Evolutionary conservation across 331 rosid genomes (phyloP).

Genomic region (Ulmus americana): DNA sequence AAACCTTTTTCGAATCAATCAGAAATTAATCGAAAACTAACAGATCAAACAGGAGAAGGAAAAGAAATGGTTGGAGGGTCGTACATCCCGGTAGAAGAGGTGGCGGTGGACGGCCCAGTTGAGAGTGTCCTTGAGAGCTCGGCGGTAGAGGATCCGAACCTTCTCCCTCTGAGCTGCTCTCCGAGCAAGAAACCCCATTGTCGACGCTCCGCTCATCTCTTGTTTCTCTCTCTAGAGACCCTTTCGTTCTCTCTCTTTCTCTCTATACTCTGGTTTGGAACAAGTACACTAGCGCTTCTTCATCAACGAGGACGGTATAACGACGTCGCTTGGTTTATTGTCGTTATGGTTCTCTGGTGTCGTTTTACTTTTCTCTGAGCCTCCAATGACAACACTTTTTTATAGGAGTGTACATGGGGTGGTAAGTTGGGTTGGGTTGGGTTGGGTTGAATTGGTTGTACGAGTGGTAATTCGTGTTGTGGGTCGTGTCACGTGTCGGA

Average conservation of each 20-base stretch:
- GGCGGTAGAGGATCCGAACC: constrained; percentile 90
- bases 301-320: not conserved
- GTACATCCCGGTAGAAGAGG: constrained; percentile 80
- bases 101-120: constrained; percentile 99
- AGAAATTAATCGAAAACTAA: not conserved
- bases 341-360: too few relatives aligned
- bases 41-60: not conserved
- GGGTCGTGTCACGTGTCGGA: too few relatives aligned
- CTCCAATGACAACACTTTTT: too few relatives aligned
- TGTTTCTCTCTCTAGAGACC: constrained; percentile 11
- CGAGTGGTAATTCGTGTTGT: too few relatives aligned
- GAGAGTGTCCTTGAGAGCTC: constrained; percentile 87
- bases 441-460: too few relatives aligned
- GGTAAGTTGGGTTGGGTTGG: too few relatives aligned
- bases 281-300: not conserved
- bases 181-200: constrained; percentile 61
- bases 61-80: not conserved
- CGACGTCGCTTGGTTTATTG: not conserved
- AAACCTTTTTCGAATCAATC: too few relatives aligned
- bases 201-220: constrained; percentile 51
- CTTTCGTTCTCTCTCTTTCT: constrained; percentile 5
- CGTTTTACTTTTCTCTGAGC: too few relatives aligned
- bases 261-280: not conserved
- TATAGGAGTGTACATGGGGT: too few relatives aligned
- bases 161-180: constrained; percentile 90